Evolutionary conservation across 371 early-diverging fungal genomes (phyloP), one percentile per base, ranked within the genome.

Genomic region (Zychaea mexicana): DNA sequence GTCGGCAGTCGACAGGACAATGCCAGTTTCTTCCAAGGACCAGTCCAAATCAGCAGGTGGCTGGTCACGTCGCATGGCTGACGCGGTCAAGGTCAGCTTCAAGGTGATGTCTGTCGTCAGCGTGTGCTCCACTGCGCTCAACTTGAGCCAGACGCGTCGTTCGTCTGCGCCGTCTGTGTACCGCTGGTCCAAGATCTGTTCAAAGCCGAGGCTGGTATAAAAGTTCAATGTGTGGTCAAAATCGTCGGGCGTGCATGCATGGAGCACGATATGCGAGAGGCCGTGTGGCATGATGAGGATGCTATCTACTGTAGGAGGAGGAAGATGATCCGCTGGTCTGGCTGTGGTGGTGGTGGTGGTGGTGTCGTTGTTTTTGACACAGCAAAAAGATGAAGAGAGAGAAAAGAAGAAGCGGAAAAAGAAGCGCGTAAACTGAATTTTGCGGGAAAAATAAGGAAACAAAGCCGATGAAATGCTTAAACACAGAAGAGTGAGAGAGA

Each of bases 191-290:
- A 71, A 57, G 5, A 70, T 59, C 15, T 61, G 53, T 53, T 74
- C 66, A 61, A 89, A 88, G 12, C 92, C 92, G 45, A 91, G 67
- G 21, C 68, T 38, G 24, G 69, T 59, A 64, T 91, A 91, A 65
- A 91, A 90, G 6, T 67, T 65, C 13, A 83, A 52, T 0, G 85
- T 73, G 19, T 64, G 57, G 30, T 79, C 69, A 46, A 76, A 79
- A 45, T 66, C 64, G 13, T 65, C 70, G 33, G 53, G 45, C 32
- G 65, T 67, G 22, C 76, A 70, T 13, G 88, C 87, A 55, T 76
- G 75, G 17, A 88, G 70, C 13, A 81, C 77, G 55, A 89, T 62
- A 64, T 88, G 88, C 13, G 89, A 89, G 53, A 89, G 82, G 32
- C 76, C 76, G 65, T 72, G 62, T n/a, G 61, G 58, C 57, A 63